phyloP scores from a whole-genome alignment of 257 asterid species.

The Leonotis leonurus region DNA sequence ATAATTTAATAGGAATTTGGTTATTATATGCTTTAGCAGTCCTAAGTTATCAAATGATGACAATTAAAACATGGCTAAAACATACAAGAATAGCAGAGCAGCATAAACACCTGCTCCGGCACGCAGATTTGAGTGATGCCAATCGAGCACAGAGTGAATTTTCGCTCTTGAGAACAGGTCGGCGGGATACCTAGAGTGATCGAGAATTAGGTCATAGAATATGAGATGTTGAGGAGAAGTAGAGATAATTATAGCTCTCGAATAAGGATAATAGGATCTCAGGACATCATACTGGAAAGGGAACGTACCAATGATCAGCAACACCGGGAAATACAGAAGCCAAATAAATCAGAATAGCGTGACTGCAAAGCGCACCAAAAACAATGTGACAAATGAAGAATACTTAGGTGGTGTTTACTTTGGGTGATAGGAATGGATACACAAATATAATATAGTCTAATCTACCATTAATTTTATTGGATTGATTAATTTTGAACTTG shows the following conservation, averaged over 20 bases:
- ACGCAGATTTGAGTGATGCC: slow-evolving; percentile 88
- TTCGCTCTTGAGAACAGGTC: slow-evolving; percentile 72
- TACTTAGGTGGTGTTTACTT: no score
- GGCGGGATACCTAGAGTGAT: slow-evolving; percentile 68
- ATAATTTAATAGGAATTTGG: not conserved
- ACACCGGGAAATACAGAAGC: slow-evolving; percentile 75
- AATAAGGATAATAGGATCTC: not conserved
- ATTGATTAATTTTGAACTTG: no score
- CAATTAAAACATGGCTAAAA: not conserved
- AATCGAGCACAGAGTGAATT: slow-evolving; percentile 79
- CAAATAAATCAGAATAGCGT: slow-evolving; percentile 75
- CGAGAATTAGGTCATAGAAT: slow-evolving; percentile 4
- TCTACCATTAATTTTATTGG: no score
- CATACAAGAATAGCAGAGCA: not conserved
- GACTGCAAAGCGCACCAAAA: slow-evolving; percentile 74
- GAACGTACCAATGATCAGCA: slow-evolving; percentile 93
- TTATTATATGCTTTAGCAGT: not conserved
- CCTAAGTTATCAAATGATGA: not conserved
- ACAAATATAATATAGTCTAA: no score
- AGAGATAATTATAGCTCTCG: no score
- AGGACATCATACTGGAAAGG: not conserved
- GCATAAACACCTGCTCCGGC: slow-evolving; percentile 63
- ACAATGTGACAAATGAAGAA: not conserved
- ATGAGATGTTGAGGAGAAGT: not conserved
- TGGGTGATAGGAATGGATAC: no score